These are phyloP conservation scores for Scytalidium lignicola DNA, from an alignment of 2,329 filamentous ascomycete genomes.

Conservation along the genomic window DNA sequence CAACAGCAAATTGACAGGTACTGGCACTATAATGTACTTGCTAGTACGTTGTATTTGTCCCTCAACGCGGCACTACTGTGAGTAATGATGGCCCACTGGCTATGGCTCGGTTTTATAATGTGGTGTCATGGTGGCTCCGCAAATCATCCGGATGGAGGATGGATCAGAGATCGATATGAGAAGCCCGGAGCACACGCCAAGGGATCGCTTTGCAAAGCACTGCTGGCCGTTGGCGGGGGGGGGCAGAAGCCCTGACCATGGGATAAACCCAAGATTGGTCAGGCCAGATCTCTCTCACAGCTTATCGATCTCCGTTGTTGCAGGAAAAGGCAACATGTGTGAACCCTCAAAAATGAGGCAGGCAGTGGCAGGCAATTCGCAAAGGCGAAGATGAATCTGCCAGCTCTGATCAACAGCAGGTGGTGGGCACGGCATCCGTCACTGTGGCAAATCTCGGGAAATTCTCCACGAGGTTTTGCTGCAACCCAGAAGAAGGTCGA, in stretches of 20 bases:
- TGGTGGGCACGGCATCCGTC: no score
- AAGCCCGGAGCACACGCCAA: background rate
- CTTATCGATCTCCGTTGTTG: background rate
- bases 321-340: no score
- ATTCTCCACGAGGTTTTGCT: no score
- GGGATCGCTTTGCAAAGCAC: background rate
- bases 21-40: no score
- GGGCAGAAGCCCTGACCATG: background rate
- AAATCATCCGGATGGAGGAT: background rate
- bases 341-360: background rate
- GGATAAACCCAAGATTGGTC: background rate
- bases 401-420: no score
- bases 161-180: background rate
- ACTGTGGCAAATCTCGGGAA: no score
- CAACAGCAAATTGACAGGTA: no score
- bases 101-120: background rate
- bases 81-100: background rate
- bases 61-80: background rate
- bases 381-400: no score
- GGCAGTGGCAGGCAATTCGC: no score
- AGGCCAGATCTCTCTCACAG: background rate
- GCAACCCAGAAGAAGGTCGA: no score
- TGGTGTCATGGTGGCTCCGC: background rate
- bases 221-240: background rate
- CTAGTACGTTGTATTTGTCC: no score